Conservation (phyloP, 371 early-diverging fungal genomes). For the Mucor plumbeus region DNA sequence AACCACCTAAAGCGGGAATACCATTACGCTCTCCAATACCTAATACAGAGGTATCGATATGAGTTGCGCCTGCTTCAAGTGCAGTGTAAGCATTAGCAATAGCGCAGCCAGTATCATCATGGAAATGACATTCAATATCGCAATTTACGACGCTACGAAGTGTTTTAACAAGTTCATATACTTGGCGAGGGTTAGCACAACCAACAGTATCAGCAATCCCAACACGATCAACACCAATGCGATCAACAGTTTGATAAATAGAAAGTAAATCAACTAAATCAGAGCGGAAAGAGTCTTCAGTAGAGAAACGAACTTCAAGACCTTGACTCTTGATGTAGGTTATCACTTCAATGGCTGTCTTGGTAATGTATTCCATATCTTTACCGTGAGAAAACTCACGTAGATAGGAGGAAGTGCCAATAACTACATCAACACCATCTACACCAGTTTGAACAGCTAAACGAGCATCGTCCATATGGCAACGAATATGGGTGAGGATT, state of each 20-base stretch:
- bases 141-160: slow-evolving; percentile 92
- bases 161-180: slow-evolving; percentile 94
- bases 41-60: slow-evolving; percentile 95
- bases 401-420: slow-evolving; percentile 93
- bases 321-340: slow-evolving; percentile 92
- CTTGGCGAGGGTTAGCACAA: slow-evolving; percentile 96
- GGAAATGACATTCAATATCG: slow-evolving; percentile 98
- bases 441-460: slow-evolving; percentile 96
- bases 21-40: slow-evolving; percentile 99
- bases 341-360: slow-evolving; percentile 93
- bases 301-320: slow-evolving; percentile 95
- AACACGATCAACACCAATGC: slow-evolving; percentile 94
- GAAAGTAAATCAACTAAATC: slow-evolving; percentile 93
- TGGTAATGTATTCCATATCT: slow-evolving; percentile 94
- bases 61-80: slow-evolving; percentile 96
- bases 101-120: slow-evolving; percentile 98
- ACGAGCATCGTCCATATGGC: slow-evolving; percentile 97
- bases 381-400: slow-evolving; percentile 97
- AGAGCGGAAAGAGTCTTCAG: slow-evolving; percentile 96
- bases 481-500: slow-evolving; percentile 93
- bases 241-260: slow-evolving; percentile 93
- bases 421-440: slow-evolving; percentile 94
- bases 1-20: slow-evolving; percentile 93
- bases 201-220: slow-evolving; percentile 99
- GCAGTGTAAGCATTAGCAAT: slow-evolving; percentile 97